Percentiles rank a stretch among this genome's conserved stretches.
Evolutionary conservation across 257 asterid species (phyloP).

Genomic region (Cynanchum wilfordii): DNA sequence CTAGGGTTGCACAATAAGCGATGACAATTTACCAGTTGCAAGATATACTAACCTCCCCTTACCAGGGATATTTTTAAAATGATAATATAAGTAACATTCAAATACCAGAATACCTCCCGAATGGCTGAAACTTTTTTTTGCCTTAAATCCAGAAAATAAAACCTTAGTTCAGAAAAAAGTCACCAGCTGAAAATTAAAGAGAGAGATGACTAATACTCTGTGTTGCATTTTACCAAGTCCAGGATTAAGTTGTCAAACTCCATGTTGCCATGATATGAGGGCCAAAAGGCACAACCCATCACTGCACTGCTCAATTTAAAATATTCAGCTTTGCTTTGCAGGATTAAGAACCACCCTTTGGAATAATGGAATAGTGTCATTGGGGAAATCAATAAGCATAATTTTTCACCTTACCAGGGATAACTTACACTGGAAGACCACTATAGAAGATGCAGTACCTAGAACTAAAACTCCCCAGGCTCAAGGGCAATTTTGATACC

Average conservation of each 20-base stretch:
- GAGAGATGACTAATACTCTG: constrained; percentile 65
- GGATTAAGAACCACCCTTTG: constrained; percentile 46
- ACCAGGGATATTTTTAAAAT: constrained; percentile 74
- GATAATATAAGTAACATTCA: constrained; percentile 33
- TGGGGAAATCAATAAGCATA: constrained; percentile 26
- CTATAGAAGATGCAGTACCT: constrained; percentile 31
- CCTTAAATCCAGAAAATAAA: constrained; percentile 68
- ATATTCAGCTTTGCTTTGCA: constrained; percentile 52
- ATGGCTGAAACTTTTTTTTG: constrained; percentile 70
- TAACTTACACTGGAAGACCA: constrained; percentile 41
- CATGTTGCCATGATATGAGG: constrained; percentile 59
- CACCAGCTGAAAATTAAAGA: constrained; percentile 44
- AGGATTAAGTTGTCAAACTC: constrained; percentile 45
- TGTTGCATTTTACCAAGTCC: constrained; percentile 60
- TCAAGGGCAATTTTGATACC: constrained; percentile 32
- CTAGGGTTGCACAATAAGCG: constrained; percentile 72
- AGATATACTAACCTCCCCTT: constrained; percentile 85
- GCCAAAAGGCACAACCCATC: constrained; percentile 55
- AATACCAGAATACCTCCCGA: constrained; percentile 69
- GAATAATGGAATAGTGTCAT: constrained; percentile 29
- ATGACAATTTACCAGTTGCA: constrained; percentile 76
- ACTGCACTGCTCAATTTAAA: constrained; percentile 43
- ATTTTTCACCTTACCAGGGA: constrained; percentile 41
- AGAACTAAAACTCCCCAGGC: constrained; percentile 44
- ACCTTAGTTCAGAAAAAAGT: constrained; percentile 56